Conservation (phyloP, 1,284 basidiomycete species). For the Phellopilus nigrolimitatus region DNA sequence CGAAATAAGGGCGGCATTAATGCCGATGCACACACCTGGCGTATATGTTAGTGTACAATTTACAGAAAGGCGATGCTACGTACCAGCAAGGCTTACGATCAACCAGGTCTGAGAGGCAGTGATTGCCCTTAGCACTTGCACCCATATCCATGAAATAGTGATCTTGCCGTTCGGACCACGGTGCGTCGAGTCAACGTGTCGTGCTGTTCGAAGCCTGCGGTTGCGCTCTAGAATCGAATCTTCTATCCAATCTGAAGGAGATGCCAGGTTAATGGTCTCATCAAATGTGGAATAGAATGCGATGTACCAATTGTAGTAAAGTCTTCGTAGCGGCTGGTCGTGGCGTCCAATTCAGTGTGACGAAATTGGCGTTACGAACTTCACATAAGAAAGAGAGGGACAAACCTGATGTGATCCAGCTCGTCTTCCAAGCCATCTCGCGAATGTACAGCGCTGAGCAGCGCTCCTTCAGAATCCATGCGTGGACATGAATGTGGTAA, state of each 20-base stretch:
- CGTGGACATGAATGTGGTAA: conserved; percentile 6
- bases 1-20: conserved; percentile 92
- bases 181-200: conserved; percentile 36
- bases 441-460: background rate
- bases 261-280: conserved; percentile 9
- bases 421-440: conserved; percentile 24
- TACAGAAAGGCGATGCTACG: conserved; percentile 30
- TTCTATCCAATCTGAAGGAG: conserved; percentile 84
- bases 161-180: conserved; percentile 49
- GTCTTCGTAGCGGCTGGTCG: conserved; percentile 70
- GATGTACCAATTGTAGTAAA: conserved; percentile 73
- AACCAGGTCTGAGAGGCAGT: conserved; percentile 63
- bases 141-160: conserved; percentile 58
- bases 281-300: background rate
- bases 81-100: conserved; percentile 81
- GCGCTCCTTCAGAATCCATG: conserved; percentile 18
- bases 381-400: conserved; percentile 21
- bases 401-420: conserved; percentile 31
- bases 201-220: conserved; percentile 57
- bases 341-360: background rate
- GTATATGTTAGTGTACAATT: conserved; percentile 3
- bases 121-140: conserved; percentile 47
- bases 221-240: conserved; percentile 88
- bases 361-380: too few relatives aligned
- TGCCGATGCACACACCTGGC: conserved; percentile 83